Evolutionary conservation across 345 rosid genomes (phyloP).

Genomic region (Xanthoceras sorbifolium): DNA sequence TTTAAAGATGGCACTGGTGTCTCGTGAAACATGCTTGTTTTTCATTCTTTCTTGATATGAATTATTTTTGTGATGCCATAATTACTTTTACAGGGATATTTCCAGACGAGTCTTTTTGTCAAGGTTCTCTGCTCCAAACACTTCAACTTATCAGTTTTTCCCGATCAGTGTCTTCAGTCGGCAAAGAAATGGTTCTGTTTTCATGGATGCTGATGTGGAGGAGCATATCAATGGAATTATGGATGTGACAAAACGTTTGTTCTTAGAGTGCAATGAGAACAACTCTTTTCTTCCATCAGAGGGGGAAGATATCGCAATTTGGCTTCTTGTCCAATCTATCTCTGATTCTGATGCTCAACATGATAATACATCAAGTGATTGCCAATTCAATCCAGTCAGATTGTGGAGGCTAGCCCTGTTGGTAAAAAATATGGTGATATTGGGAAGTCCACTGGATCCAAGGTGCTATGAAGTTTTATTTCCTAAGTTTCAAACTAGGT

Average conservation of each 20-base stretch:
- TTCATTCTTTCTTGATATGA: neutral
- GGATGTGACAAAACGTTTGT: constrained; percentile 50
- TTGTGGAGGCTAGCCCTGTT: constrained; percentile 78
- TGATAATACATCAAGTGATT: constrained; percentile 29
- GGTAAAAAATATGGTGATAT: constrained; percentile 54
- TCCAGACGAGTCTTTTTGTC: constrained; percentile 51
- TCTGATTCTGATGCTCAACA: constrained; percentile 38
- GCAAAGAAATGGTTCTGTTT: constrained; percentile 42
- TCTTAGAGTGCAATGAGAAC: constrained; percentile 40
- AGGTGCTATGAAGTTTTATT: constrained; percentile 47
- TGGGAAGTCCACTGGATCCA: constrained; percentile 64
- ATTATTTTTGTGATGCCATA: neutral
- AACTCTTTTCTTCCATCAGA: constrained; percentile 42
- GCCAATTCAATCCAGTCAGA: constrained; percentile 38
- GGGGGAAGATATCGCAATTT: constrained; percentile 61
- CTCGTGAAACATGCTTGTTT: neutral
- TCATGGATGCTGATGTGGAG: constrained; percentile 34
- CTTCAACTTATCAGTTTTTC: constrained; percentile 49
- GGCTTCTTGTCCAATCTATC: constrained; percentile 66
- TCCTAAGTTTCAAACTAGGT: constrained; percentile 4
- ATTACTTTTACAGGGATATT: constrained; percentile 62
- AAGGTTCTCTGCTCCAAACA: constrained; percentile 57
- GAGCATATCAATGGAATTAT: constrained; percentile 43
- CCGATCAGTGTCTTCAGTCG: constrained; percentile 64
- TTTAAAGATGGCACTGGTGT: neutral